Conservation (phyloP, 108 stramenopile species). For the Aurantiochytrium sp. region DNA sequence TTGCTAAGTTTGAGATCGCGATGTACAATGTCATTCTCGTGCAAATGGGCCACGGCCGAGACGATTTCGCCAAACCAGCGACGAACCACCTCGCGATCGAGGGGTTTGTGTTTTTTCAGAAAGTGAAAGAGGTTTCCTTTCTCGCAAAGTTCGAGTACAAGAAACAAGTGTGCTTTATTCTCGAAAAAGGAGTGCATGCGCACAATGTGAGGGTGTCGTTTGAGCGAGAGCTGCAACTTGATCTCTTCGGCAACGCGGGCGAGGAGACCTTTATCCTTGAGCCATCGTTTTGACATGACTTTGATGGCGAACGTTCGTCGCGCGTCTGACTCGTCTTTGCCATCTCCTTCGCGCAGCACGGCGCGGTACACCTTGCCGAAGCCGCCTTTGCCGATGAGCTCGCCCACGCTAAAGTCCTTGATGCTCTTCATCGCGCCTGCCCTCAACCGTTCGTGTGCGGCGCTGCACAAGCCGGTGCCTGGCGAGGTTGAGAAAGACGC, state of each 20-base stretch:
- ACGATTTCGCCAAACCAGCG: neutral
- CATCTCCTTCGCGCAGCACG: neutral
- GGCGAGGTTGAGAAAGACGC: no score
- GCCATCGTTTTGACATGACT: conserved; percentile 1
- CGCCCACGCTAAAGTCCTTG: neutral
- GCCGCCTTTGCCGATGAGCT: neutral
- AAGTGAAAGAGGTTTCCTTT: neutral
- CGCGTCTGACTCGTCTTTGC: neutral
- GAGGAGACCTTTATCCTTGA: conserved; percentile 5
- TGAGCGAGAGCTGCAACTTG: neutral
- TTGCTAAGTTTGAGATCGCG: neutral
- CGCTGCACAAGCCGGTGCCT: no score
- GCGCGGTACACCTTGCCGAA: conserved; percentile 12
- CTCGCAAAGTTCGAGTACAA: conserved; percentile 2
- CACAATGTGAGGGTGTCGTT: neutral
- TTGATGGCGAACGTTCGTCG: neutral
- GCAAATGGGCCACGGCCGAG: neutral
- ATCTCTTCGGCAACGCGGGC: neutral
- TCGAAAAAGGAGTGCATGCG: neutral
- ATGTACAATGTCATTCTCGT: conserved; percentile 2
- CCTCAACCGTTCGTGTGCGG: no score
- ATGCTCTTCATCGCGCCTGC: neutral
- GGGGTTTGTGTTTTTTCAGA: neutral
- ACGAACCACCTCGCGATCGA: neutral
- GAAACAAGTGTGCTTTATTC: neutral